Evolutionary conservation across 2,329 filamentous ascomycete genomes (phyloP).

Genomic region (Aspergillus brasiliensis): DNA sequence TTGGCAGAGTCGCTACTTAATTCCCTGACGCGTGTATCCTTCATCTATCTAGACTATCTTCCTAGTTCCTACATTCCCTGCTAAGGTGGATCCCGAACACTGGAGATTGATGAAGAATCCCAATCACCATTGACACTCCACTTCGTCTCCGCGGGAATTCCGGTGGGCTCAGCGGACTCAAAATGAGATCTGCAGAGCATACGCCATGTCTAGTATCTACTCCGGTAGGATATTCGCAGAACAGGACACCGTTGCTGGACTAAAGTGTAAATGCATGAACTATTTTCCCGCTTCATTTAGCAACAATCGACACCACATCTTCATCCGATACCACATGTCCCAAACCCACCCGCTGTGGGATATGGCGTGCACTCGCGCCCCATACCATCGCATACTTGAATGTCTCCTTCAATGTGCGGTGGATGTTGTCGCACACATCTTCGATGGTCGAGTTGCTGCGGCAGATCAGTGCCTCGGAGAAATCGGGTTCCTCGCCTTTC

Average conservation of each 20-base stretch:
- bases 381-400: conserved; percentile 99
- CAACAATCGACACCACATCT: conserved; percentile 68
- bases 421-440: conserved; percentile 94
- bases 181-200: not conserved
- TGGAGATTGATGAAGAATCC: not conserved
- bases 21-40: not conserved
- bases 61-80: not conserved
- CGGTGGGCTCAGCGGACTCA: not conserved
- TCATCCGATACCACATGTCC: conserved; percentile 74
- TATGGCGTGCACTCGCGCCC: conserved; percentile 92
- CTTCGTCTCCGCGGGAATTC: not conserved
- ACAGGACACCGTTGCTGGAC: not conserved
- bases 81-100: not conserved
- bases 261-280: not conserved
- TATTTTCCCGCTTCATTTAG: conserved; percentile 38
- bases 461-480: conserved; percentile 89
- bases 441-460: conserved; percentile 85
- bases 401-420: conserved; percentile 91
- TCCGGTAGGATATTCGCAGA: not conserved
- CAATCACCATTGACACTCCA: not conserved
- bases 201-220: not conserved
- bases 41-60: no score
- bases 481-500: conserved; percentile 87
- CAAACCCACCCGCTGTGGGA: conserved; percentile 90
- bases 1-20: not conserved